phyloP scores from a whole-genome alignment of 2,329 filamentous ascomycete genomes.

The Fusarium secorum region DNA sequence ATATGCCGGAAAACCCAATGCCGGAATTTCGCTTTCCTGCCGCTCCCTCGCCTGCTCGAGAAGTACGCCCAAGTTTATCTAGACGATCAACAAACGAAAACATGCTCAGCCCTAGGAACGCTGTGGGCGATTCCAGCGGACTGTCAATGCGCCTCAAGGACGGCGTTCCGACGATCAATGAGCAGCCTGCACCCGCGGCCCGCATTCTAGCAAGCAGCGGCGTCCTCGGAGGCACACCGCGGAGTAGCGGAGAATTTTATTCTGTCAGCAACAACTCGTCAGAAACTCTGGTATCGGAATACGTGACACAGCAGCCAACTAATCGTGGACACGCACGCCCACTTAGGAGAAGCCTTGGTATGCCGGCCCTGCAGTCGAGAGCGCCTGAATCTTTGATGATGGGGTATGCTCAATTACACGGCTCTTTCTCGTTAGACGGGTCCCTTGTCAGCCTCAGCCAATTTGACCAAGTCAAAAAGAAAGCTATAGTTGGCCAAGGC shows the following conservation, averaged over 20 bases:
- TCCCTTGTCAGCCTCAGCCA: constrained; percentile 87
- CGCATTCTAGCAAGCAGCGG: constrained; percentile 81
- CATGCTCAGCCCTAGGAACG: constrained; percentile 51
- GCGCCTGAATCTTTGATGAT: constrained; percentile 89
- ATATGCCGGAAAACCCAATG: constrained; percentile 52
- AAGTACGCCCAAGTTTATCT: constrained; percentile 42
- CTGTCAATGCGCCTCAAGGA: constrained; percentile 55
- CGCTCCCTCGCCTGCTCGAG: constrained; percentile 52
- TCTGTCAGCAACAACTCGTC: constrained; percentile 93
- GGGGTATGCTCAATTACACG: constrained; percentile 94
- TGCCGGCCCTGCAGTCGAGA: constrained; percentile 54
- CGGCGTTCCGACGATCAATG: constrained; percentile 60
- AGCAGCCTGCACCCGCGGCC: constrained; percentile 67
- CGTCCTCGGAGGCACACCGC: constrained; percentile 75
- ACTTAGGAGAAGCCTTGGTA: constrained; percentile 56
- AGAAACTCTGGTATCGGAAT: constrained; percentile 92
- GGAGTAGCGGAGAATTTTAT: constrained; percentile 95
- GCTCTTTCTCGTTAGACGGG: constrained; percentile 89
- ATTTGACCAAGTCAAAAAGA: constrained; percentile 96
- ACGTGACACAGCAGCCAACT: constrained; percentile 65
- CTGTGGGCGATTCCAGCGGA: constrained; percentile 46
- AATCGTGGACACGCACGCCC: constrained; percentile 49
- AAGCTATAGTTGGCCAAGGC: constrained; percentile 87
- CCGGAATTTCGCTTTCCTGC: constrained; percentile 67
- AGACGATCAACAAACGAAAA: constrained; percentile 48